Conservation (phyloP, 2,329 filamentous ascomycete species). For the Cladosporium phlei region DNA sequence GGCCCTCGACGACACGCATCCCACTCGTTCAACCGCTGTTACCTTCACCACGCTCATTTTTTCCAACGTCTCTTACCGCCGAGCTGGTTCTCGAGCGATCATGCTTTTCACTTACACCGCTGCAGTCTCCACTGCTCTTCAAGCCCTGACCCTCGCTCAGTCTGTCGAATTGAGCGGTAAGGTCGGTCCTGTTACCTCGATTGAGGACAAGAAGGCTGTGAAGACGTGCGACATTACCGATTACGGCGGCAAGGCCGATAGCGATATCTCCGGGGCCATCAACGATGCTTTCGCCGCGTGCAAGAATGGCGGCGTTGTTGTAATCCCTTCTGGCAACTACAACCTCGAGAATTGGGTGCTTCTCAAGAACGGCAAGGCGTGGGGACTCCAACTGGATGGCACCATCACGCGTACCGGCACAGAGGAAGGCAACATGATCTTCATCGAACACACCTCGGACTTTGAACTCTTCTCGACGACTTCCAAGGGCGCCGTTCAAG, state of each 20-base stretch:
- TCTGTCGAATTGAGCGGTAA: conserved; percentile 38
- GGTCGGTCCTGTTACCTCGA: conserved; percentile 43
- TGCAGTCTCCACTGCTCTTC: conserved; percentile 19
- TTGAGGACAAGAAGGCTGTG: conserved; percentile 40
- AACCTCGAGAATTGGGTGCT: conserved; percentile 48
- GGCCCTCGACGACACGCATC: too few relatives aligned
- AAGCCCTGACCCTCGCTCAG: conserved; percentile 26
- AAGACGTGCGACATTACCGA: conserved; percentile 51
- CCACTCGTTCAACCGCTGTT: too few relatives aligned
- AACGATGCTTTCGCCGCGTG: conserved; percentile 48
- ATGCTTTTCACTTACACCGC: not conserved
- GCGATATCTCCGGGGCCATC: conserved; percentile 48
- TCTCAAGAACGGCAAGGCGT: conserved; percentile 44
- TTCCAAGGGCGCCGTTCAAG: conserved; percentile 50
- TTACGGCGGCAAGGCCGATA: conserved; percentile 50
- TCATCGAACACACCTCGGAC: conserved; percentile 46
- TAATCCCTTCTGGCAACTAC: conserved; percentile 48
- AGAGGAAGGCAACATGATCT: conserved; percentile 50
- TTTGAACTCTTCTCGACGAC: conserved; percentile 53
- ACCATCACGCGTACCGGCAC: conserved; percentile 50
- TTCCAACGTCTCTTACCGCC: not conserved
- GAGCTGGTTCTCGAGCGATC: conserved; percentile 10
- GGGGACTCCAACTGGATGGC: conserved; percentile 51
- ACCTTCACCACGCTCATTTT: conserved; percentile 6
- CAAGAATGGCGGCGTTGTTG: conserved; percentile 47